Base-by-base conservation (phyloP, 139 green algal genomes). In the Chlamydomonas sp. region DNA sequence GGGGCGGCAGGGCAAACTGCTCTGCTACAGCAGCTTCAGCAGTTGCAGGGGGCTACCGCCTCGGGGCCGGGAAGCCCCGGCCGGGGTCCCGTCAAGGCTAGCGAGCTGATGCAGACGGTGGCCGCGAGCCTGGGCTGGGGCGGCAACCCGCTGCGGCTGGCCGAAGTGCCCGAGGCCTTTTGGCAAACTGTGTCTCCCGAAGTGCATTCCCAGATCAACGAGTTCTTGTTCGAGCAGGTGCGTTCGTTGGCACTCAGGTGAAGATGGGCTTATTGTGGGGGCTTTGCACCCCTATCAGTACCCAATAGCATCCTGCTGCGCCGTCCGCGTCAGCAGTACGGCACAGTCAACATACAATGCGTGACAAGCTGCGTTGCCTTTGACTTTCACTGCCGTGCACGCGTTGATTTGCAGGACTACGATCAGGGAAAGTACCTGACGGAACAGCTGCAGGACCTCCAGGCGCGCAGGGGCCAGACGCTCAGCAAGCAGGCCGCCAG, bases 101-200 rank as follows among this genome's bases (percentile, higher is more conserved):
- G 1, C 0, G 67, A 90, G 31, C 69, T 85, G 58, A 18, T 79
- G 59, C n/a, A 80, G 76, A 18, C 74, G 31, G 76, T 84, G 58
- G 71, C 74, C 2, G 81, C 75, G 5, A 81, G 68, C 20, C 57
- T 78, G 66, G 87, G 87, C 4, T 74, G 78, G 62, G 78, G 74
- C 75, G 49, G 60, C 76, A 90, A 14, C 67, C 73, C 87, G 2
- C 79, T 72, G 63, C n/a, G 15, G 72, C 77, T 92, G 84, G 59
- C 77, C 57, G 89, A 93, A 84, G 90, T 91, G 72, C 90, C 90
- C 16, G 82, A 89, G 73, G n/a, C 16, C 2, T 93, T 93, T 79
- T 93, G 90, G 90, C 69, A 80, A 10, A 93, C 90, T 7, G 87
- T 93, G 69, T 86, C 90, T 16, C 87, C 87, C 0, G 79, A 85